Percentiles rank a stretch among this genome's conserved stretches.
Conservation (phyloP, 176 grass and related monocot genomes). For the Zea luxurians region DNA sequence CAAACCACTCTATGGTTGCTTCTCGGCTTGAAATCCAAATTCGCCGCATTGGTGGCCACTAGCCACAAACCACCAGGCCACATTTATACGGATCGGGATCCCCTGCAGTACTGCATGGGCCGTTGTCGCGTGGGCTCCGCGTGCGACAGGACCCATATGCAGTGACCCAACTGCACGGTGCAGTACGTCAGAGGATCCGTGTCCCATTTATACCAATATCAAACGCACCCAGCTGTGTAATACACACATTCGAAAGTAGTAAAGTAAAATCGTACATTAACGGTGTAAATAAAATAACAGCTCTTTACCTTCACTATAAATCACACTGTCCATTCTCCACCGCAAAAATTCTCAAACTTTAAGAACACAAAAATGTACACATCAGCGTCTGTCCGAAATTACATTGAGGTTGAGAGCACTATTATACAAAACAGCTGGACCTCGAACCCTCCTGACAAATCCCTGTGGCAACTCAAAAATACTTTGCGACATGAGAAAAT, state of each 20-base stretch:
- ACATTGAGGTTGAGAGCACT: constrained; percentile 39
- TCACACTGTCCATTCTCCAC: constrained; percentile 29
- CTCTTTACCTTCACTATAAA: constrained; percentile 24
- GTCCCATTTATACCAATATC: too few relatives aligned
- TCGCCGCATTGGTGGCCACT: too few relatives aligned
- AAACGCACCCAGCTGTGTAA: background rate
- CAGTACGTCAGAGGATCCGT: too few relatives aligned
- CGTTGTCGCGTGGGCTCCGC: too few relatives aligned
- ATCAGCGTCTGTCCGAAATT: constrained; percentile 38
- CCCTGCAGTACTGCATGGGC: too few relatives aligned
- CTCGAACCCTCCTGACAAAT: constrained; percentile 18
- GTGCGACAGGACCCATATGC: too few relatives aligned
- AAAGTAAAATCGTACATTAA: background rate
- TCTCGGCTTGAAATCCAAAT: too few relatives aligned
- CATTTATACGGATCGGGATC: too few relatives aligned
- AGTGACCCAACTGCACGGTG: too few relatives aligned
- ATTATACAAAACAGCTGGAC: constrained; percentile 53
- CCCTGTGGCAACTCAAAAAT: constrained; percentile 44
- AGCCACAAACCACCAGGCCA: too few relatives aligned
- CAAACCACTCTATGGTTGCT: too few relatives aligned
- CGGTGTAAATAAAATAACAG: background rate
- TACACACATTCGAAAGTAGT: background rate
- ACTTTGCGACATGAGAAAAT: constrained; percentile 37
- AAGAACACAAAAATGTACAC: constrained; percentile 49
- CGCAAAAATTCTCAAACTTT: constrained; percentile 38